These are phyloP conservation scores for Chalaropsis thielavioides DNA, from an alignment of 2,329 filamentous ascomycete genomes.

Conservation along the genomic window DNA sequence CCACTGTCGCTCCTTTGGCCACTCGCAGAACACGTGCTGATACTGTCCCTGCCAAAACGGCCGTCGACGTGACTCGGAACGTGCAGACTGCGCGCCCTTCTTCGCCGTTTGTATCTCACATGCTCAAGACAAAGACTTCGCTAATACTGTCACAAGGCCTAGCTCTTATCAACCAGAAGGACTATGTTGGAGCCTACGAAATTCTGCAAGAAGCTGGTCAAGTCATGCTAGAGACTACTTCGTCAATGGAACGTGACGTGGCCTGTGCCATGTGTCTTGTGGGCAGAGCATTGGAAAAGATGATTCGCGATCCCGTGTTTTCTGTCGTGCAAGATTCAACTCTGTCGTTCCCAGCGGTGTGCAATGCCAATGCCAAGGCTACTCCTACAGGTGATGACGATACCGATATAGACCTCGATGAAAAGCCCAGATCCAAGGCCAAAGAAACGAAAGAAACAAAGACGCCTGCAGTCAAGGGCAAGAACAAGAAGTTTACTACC, in stretches of 20 bases:
- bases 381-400: constrained; percentile 6
- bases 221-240: constrained; percentile 18
- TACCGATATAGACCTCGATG: background rate
- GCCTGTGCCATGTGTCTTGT: constrained; percentile 54
- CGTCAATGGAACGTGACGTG: constrained; percentile 38
- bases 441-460: constrained; percentile 18
- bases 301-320: constrained; percentile 69
- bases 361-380: constrained; percentile 21
- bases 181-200: constrained; percentile 44
- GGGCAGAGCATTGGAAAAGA: constrained; percentile 53
- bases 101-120: constrained; percentile 2
- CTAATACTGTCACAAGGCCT: constrained; percentile 29
- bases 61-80: background rate
- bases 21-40: background rate
- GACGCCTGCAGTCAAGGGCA: background rate
- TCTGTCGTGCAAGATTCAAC: constrained; percentile 87
- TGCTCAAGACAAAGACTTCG: constrained; percentile 25
- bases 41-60: constrained; percentile 3
- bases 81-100: background rate
- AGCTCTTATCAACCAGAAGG: constrained; percentile 34
- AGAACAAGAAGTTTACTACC: background rate
- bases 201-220: constrained; percentile 37
- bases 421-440: constrained; percentile 7
- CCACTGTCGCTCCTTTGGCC: background rate
- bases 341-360: constrained; percentile 65